A percentile compares a stretch with the other conserved stretches of the same genome.
Evolutionary conservation across 768 basidiomycete species (phyloP).

Genomic region (Rhizopogon roseolus): DNA sequence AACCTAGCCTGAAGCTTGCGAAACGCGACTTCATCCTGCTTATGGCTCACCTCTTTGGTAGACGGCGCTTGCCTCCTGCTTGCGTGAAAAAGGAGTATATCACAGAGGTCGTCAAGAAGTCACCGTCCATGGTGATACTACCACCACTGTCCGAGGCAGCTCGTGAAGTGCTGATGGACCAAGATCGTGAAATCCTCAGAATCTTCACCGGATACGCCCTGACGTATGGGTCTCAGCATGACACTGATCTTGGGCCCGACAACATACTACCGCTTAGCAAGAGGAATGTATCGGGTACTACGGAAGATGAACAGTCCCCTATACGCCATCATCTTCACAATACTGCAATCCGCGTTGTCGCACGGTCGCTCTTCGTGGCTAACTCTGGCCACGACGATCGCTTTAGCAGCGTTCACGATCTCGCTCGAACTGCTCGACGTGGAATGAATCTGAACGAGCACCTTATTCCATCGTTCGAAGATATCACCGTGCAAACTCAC

Average conservation of each 20-base stretch:
- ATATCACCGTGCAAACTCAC: slow-evolving; percentile 19
- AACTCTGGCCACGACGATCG: slow-evolving; percentile 61
- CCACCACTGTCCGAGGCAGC: slow-evolving; percentile 42
- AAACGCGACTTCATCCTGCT: slow-evolving; percentile 48
- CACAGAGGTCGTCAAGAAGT: slow-evolving; percentile 32
- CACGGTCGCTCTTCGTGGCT: slow-evolving; percentile 61
- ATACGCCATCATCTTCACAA: slow-evolving; percentile 29
- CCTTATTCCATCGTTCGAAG: slow-evolving; percentile 52
- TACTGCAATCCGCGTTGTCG: slow-evolving; percentile 32
- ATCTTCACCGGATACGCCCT: slow-evolving; percentile 55
- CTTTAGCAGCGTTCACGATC: slow-evolving; percentile 47
- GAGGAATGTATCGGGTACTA: slow-evolving; percentile 14
- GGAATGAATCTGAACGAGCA: slow-evolving; percentile 56
- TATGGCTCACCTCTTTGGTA: slow-evolving; percentile 63
- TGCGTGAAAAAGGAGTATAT: slow-evolving; percentile 35
- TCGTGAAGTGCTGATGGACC: slow-evolving; percentile 35
- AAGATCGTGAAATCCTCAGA: slow-evolving; percentile 44
- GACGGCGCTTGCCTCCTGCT: slow-evolving; percentile 46
- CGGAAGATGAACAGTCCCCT: not conserved
- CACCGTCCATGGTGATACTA: slow-evolving; percentile 54
- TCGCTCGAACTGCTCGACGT: slow-evolving; percentile 43
- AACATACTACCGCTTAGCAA: slow-evolving; percentile 45
- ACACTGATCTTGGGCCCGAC: slow-evolving; percentile 36
- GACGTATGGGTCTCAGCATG: slow-evolving; percentile 40
- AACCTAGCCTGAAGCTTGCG: slow-evolving; percentile 33